Evolutionary conservation across 179 eudicot species (phyloP), one percentile per base, ranked within the genome.

Genomic region (Spinacia oleracea): DNA sequence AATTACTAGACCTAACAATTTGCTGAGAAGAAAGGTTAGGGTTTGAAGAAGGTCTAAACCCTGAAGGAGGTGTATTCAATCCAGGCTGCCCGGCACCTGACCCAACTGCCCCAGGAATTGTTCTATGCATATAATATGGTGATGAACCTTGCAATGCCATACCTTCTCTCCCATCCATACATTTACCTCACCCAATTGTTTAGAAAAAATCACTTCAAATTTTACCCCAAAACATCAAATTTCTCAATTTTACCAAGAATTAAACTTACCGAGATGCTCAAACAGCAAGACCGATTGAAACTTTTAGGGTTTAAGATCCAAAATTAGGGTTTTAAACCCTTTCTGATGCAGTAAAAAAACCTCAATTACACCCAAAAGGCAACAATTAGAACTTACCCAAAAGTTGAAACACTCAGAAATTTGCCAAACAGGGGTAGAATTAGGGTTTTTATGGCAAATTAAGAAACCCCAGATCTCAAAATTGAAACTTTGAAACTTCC

Each of bases 151-250:
- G 87, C 79, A 92, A 80, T 87, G 97, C 78, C 94, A 91, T 90
- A 40, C 94, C 96, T 86, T 93, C 95, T 84, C 98, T 93, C 80
- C 97, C 97, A 88, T 95, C 98, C 98, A 95, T 95, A 91, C 97
- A 91, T 89, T 90, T 88, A 93, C 88, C 74, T 86, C 76, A 67
- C 72, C 66, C 74, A 78, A 76, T 20, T 55, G 66, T 2, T 58
- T 82, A 69, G 46, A 76, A 7, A 7, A 50, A 72, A 79, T 63
- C 76, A 56, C 70, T 42, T 48, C 62, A 23, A 29, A 34, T 4
- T 43, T 40, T 1, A 43, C 40, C 60, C 50, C 25, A 8, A 62
- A 35, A 73, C 67, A 40, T 68, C 70, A 43, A 48, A 38, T 75
- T 60, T 70, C 31, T 40, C 51, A 72, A 56, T 51, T 23, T 62